Conservation (phyloP, 1,284 basidiomycete genomes). For the Inonotus hispidus region DNA sequence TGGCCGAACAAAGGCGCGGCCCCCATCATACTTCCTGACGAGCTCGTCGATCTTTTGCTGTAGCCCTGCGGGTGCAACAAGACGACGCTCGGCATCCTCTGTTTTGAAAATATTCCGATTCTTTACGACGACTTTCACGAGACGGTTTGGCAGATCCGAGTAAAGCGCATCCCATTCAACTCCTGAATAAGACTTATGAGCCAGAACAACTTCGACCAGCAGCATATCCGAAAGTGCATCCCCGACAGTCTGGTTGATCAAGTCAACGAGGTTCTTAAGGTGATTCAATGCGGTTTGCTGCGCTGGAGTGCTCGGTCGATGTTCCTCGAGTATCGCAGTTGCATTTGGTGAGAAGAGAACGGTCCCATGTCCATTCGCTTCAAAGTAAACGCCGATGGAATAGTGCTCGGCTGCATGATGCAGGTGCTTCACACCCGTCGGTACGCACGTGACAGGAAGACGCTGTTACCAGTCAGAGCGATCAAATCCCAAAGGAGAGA, state of each 20-base stretch:
- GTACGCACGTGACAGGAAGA: constrained; percentile 91
- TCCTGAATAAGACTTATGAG: constrained; percentile 82
- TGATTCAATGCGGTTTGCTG: constrained; percentile 76
- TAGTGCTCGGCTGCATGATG: constrained; percentile 96
- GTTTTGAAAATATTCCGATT: constrained; percentile 87
- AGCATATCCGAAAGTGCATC: constrained; percentile 97
- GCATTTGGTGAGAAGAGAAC: constrained; percentile 87
- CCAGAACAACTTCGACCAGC: constrained; percentile 89
- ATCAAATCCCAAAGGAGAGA: background rate
- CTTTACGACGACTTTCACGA: constrained; percentile 92
- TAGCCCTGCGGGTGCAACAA: constrained; percentile 76
- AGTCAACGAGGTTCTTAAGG: constrained; percentile 68
- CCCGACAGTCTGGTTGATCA: constrained; percentile 99
- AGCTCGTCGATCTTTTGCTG: constrained; percentile 87
- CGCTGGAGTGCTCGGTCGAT: constrained; percentile 74
- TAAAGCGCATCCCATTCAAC: constrained; percentile 93
- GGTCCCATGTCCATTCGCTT: constrained; percentile 98
- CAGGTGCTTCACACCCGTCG: constrained; percentile 97
- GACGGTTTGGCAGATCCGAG: constrained; percentile 89
- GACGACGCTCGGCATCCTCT: constrained; percentile 87
- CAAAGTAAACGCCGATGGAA: constrained; percentile 97
- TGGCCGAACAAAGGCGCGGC: constrained; percentile 91
- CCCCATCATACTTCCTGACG: constrained; percentile 76
- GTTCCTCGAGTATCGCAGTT: constrained; percentile 50
- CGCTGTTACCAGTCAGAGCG: constrained; percentile 42